Conservation (phyloP, 257 asterid genomes). For the Penstemon barbatus region DNA sequence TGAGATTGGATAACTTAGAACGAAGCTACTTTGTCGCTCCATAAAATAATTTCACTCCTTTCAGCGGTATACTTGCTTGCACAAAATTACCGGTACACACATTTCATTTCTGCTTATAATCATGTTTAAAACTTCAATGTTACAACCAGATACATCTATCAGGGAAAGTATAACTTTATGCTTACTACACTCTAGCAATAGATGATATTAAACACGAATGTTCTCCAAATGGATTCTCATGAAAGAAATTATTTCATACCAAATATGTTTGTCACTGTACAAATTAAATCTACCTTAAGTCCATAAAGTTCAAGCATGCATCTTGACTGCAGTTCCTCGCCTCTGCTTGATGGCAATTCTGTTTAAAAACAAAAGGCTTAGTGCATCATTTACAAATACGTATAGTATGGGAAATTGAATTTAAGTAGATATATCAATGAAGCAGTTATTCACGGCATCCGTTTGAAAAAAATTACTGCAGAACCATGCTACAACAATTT, state of each 20-base stretch:
- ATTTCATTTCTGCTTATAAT: slow-evolving; percentile 8
- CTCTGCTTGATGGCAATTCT: slow-evolving; percentile 91
- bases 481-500: not conserved
- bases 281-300: slow-evolving; percentile 65
- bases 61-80: slow-evolving; percentile 6
- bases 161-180: slow-evolving; percentile 9
- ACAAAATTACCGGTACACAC: slow-evolving; percentile 8
- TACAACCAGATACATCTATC: not conserved
- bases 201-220: slow-evolving; percentile 10
- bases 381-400: slow-evolving; percentile 17
- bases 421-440: not conserved
- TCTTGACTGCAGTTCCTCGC: slow-evolving; percentile 95
- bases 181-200: not conserved
- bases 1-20: not conserved
- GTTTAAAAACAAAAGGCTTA: slow-evolving; percentile 34
- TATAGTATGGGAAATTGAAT: slow-evolving; percentile 9
- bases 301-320: slow-evolving; percentile 97
- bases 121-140: slow-evolving; percentile 10
- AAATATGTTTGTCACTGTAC: slow-evolving; percentile 10
- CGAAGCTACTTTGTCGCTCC: not conserved
- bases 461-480: not conserved
- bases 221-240: not conserved
- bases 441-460: slow-evolving; percentile 4
- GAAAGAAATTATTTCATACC: slow-evolving; percentile 8
- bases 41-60: not conserved